Conservation (phyloP, 2,329 filamentous ascomycete genomes). For the Clonostachys byssicola region DNA sequence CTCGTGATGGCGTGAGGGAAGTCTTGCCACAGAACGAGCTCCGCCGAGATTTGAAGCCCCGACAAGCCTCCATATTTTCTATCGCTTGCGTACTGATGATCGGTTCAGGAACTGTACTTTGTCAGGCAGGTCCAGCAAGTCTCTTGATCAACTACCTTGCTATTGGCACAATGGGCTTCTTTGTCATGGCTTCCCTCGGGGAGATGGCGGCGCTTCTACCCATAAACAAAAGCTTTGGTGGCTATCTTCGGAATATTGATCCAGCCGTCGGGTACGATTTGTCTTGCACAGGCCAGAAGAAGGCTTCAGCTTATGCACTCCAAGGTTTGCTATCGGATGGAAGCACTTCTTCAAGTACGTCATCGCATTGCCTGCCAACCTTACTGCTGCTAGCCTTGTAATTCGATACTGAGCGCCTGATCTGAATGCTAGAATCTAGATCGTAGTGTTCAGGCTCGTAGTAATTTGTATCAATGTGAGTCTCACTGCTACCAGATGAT, state of each 20-base stretch:
- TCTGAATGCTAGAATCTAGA: conserved; percentile 67
- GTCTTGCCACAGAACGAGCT: too few species aligned
- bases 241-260: conserved; percentile 73
- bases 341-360: conserved; percentile 80
- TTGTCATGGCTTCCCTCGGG: conserved; percentile 65
- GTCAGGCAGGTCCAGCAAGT: conserved; percentile 60
- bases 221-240: conserved; percentile 70
- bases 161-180: conserved; percentile 69
- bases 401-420: conserved; percentile 68
- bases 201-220: conserved; percentile 79
- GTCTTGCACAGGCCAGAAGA: too few species aligned
- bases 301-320: too few species aligned
- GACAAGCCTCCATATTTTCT: too few species aligned
- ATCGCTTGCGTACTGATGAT: conserved; percentile 61
- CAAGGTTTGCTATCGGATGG: conserved; percentile 70
- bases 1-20: too few species aligned
- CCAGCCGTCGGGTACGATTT: conserved; percentile 51
- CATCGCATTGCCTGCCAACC: conserved; percentile 68
- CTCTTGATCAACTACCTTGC: conserved; percentile 66
- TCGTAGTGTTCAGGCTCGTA: conserved; percentile 67
- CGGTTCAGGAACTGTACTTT: conserved; percentile 58
- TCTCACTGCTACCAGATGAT: conserved; percentile 44
- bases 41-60: too few species aligned
- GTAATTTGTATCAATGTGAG: conserved; percentile 14
- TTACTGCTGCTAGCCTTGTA: conserved; percentile 68